Percentiles rank a stretch among this genome's conserved stretches.
phyloP scores from a whole-genome alignment of 768 basidiomycete species.

The Ephemerocybe angulata region DNA sequence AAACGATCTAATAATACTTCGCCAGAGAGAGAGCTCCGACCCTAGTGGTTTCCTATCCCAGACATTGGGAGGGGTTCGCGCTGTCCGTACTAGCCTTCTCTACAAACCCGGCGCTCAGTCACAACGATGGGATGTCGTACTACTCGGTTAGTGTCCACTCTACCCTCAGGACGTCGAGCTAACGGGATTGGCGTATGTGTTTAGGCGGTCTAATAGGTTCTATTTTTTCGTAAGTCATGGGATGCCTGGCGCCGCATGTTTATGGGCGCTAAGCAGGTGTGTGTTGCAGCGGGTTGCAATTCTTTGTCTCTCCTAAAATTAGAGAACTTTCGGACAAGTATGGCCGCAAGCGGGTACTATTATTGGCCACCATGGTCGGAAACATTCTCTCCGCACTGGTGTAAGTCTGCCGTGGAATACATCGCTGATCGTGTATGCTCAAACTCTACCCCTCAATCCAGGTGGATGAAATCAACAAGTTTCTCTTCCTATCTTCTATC shows the following conservation, averaged over 20 bases:
- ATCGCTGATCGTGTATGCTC: not conserved
- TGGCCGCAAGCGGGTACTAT: conserved; percentile 80
- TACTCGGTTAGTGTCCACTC: conserved; percentile 59
- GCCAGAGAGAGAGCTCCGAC: conserved; percentile 74
- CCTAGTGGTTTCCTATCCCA: conserved; percentile 68
- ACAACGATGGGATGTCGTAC: conserved; percentile 88
- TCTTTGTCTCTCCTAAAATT: conserved; percentile 76
- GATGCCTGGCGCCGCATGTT: no score
- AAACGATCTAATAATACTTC: no score
- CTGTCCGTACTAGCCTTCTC: conserved; percentile 60
- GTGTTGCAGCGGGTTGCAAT: conserved; percentile 83
- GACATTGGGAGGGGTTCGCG: conserved; percentile 65
- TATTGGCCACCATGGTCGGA: conserved; percentile 87
- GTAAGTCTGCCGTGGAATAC: conserved; percentile 41
- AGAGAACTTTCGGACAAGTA: conserved; percentile 85
- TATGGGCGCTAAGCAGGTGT: no score
- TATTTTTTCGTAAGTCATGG: conserved; percentile 73
- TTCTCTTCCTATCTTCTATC: conserved; percentile 90
- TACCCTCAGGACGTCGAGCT: not conserved
- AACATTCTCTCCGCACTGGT: conserved; percentile 88
- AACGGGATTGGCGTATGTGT: not conserved
- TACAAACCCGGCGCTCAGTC: conserved; percentile 58
- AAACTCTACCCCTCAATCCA: conserved; percentile 23
- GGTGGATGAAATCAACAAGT: conserved; percentile 87
- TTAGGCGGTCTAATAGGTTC: conserved; percentile 89